A percentile compares a stretch with the other conserved stretches of the same genome.
Conservation (phyloP, 2,329 filamentous ascomycete genomes). For the Trichothecium sympodiale region DNA sequence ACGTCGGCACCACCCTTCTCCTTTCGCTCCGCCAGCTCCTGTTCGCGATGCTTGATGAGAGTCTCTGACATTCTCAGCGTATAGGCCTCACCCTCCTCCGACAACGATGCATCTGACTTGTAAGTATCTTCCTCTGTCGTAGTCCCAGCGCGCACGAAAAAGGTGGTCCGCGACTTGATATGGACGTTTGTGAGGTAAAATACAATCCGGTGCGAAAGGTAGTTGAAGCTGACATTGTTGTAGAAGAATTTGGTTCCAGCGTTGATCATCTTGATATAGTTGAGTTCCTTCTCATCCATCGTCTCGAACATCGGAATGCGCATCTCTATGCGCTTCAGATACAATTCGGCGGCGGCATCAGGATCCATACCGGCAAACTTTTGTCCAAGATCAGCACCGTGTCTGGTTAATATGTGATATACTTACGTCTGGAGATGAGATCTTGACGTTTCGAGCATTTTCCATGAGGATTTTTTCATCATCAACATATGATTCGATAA, state of each 20-base stretch:
- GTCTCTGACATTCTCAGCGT: constrained; percentile 78
- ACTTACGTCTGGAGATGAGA: constrained; percentile 84
- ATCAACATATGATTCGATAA: constrained; percentile 92
- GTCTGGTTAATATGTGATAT: background rate
- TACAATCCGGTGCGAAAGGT: constrained; percentile 91
- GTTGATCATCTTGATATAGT: constrained; percentile 99
- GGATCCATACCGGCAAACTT: constrained; percentile 86
- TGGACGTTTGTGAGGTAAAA: constrained; percentile 97
- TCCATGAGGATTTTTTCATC: constrained; percentile 90
- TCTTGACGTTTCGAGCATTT: constrained; percentile 95
- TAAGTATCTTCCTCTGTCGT: constrained; percentile 88
- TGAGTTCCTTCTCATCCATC: constrained; percentile 87
- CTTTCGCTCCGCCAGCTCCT: constrained; percentile 61
- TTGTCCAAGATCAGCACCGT: constrained; percentile 1
- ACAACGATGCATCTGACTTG: constrained; percentile 80
- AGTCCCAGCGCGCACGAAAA: constrained; percentile 81
- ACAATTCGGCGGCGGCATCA: constrained; percentile 84
- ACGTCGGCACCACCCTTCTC: constrained; percentile 56
- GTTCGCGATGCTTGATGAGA: constrained; percentile 70
- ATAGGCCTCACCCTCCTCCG: constrained; percentile 69
- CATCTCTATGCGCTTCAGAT: constrained; percentile 78
- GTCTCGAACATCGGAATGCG: constrained; percentile 95
- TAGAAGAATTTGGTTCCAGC: constrained; percentile 87
- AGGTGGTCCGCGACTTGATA: constrained; percentile 89
- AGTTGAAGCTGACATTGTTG: constrained; percentile 95